phyloP scores from a whole-genome alignment of 1,139 yeast genomes.

The Sugiyamaella paludigena region DNA sequence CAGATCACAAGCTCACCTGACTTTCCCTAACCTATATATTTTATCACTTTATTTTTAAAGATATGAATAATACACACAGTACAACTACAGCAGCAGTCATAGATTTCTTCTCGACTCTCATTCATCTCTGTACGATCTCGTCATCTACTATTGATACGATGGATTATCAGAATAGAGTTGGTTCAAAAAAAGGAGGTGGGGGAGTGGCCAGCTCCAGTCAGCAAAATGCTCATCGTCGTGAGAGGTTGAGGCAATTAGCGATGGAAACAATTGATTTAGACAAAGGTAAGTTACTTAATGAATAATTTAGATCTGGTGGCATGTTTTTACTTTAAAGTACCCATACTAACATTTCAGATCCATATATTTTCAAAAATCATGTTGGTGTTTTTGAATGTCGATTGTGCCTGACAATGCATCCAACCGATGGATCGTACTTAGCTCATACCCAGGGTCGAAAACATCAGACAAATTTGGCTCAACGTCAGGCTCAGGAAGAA shows the following conservation, averaged over 20 bases:
- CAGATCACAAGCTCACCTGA: too few species aligned
- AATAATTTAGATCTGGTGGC: background rate
- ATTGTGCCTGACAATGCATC: conserved; percentile 72
- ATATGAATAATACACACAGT: too few species aligned
- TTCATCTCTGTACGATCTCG: background rate
- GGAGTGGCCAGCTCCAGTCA: conserved; percentile 73
- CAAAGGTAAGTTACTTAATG: conserved; percentile 39
- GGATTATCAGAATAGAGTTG: conserved; percentile 60
- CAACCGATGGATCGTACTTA: conserved; percentile 70
- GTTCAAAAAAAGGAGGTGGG: conserved; percentile 61
- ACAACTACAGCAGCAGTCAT: too few species aligned
- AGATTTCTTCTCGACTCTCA: background rate
- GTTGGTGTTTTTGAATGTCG: conserved; percentile 73
- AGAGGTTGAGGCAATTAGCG: conserved; percentile 63
- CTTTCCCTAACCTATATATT: too few species aligned
- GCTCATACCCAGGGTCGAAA: conserved; percentile 78
- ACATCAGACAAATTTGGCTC: conserved; percentile 67
- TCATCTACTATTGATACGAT: conserved; percentile 30
- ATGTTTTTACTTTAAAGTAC: too few species aligned
- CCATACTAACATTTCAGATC: conserved; percentile 41
- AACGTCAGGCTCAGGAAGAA: conserved; percentile 44
- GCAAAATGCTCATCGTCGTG: conserved; percentile 61
- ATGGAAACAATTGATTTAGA: conserved; percentile 63
- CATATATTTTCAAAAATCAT: conserved; percentile 73
- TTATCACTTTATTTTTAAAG: too few species aligned